A percentile compares a stretch with the other conserved stretches of the same genome.
Evolutionary conservation across 2,329 filamentous ascomycete genomes (phyloP).

Genomic region (Orbilia javanica): DNA sequence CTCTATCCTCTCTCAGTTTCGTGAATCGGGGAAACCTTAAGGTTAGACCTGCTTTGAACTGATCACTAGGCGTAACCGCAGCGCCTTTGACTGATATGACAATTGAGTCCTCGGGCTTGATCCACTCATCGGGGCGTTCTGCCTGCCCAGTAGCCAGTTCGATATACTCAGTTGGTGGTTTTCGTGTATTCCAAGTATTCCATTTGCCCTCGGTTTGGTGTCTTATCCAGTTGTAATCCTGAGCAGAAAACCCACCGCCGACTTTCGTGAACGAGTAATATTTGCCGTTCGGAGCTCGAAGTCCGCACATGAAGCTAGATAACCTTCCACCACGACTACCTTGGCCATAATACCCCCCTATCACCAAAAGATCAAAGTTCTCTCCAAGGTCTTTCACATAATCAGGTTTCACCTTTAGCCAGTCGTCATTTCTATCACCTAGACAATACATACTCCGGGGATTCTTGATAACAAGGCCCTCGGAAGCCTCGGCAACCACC

Average conservation of each 20-base stretch:
- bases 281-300: constrained; percentile 72
- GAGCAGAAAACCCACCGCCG: constrained; percentile 87
- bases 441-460: constrained; percentile 86
- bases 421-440: constrained; percentile 92
- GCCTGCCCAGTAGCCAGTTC: constrained; percentile 82
- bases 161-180: constrained; percentile 81
- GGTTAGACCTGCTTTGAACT: constrained; percentile 81
- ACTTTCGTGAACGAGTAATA: constrained; percentile 98
- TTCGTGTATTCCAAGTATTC: constrained; percentile 83
- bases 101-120: constrained; percentile 86
- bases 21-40: constrained; percentile 93
- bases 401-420: constrained; percentile 98
- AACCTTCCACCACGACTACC: constrained; percentile 84
- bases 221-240: constrained; percentile 85
- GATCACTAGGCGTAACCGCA: constrained; percentile 78
- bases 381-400: constrained; percentile 98
- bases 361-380: constrained; percentile 86
- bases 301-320: constrained; percentile 89
- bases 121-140: constrained; percentile 92
- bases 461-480: constrained; percentile 71
- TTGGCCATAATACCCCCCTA: constrained; percentile 93
- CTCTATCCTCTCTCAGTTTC: constrained; percentile 81
- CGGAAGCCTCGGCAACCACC: constrained; percentile 80
- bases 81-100: constrained; percentile 91
- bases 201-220: constrained; percentile 93